Evolutionary conservation across 768 basidiomycete genomes (phyloP).

Genomic region (Russula lepida): DNA sequence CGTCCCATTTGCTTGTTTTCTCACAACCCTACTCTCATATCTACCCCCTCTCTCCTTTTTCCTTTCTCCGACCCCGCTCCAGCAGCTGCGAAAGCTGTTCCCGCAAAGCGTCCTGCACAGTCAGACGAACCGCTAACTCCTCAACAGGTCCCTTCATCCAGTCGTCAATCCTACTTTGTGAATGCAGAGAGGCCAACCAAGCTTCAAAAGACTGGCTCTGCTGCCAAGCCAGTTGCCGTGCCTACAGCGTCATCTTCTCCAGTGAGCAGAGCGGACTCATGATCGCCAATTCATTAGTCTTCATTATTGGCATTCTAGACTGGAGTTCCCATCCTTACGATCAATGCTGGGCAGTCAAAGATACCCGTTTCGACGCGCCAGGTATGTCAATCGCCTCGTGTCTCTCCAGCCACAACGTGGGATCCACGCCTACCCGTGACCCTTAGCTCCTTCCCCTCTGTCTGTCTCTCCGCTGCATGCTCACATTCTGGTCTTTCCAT

Average conservation of each 20-base stretch:
- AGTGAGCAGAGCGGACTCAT: conserved; percentile 21
- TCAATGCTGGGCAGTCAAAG: conserved; percentile 60
- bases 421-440: background rate
- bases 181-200: conserved; percentile 43
- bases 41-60: conserved; percentile 32
- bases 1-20: conserved; percentile 57
- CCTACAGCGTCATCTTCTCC: conserved; percentile 32
- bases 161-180: conserved; percentile 25
- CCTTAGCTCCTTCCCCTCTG: background rate
- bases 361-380: conserved; percentile 70
- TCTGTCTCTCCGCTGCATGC: background rate
- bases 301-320: conserved; percentile 29
- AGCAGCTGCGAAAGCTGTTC: conserved; percentile 29
- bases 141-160: background rate
- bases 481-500: background rate
- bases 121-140: background rate
- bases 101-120: conserved; percentile 43
- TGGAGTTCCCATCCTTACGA: conserved; percentile 56
- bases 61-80: conserved; percentile 26
- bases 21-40: conserved; percentile 38
- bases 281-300: background rate
- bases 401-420: conserved; percentile 11
- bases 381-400: conserved; percentile 33
- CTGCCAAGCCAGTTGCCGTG: conserved; percentile 36
- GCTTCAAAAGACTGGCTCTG: conserved; percentile 45